Evolutionary conservation across 2,329 filamentous ascomycete genomes (phyloP).

Genomic region (Penicillium sp.): DNA sequence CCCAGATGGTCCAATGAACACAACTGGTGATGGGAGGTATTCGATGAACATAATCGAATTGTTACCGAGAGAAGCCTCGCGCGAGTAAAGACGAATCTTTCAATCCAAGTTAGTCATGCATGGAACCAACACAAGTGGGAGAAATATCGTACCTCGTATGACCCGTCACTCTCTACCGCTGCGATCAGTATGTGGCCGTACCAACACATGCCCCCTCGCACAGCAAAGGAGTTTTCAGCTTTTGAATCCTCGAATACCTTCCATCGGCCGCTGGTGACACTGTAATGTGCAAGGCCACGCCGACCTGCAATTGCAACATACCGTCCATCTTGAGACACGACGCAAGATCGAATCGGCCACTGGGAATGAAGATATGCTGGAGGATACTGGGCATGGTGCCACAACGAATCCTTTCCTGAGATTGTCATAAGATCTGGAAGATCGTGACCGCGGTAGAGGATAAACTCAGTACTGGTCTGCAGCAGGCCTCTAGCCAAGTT

Average conservation of each 20-base stretch:
- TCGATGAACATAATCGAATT: slow-evolving; percentile 74
- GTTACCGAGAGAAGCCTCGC: slow-evolving; percentile 75
- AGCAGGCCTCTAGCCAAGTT: slow-evolving; percentile 88
- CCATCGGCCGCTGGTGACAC: slow-evolving; percentile 90
- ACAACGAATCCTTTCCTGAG: slow-evolving; percentile 87
- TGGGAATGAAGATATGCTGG: slow-evolving; percentile 82
- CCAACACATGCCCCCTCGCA: slow-evolving; percentile 97
- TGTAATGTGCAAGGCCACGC: slow-evolving; percentile 91
- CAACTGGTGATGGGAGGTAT: slow-evolving; percentile 78
- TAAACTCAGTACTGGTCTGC: slow-evolving; percentile 82
- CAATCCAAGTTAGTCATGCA: slow-evolving; percentile 18
- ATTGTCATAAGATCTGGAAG: slow-evolving; percentile 86
- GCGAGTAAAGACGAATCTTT: slow-evolving; percentile 82
- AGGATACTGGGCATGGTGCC: slow-evolving; percentile 89
- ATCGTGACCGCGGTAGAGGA: slow-evolving; percentile 92
- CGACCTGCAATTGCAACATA: slow-evolving; percentile 96
- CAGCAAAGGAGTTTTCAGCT: slow-evolving; percentile 85
- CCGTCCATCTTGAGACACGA: slow-evolving; percentile 86
- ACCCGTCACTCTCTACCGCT: slow-evolving; percentile 80
- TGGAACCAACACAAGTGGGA: not conserved
- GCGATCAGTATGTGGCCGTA: slow-evolving; percentile 93
- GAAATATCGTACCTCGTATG: slow-evolving; percentile 62
- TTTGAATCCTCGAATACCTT: slow-evolving; percentile 83
- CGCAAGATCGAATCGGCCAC: slow-evolving; percentile 86
- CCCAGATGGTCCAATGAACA: slow-evolving; percentile 82